Base-by-base conservation (phyloP, 2,329 filamentous ascomycete genomes). In the Sclerotinia minor region DNA sequence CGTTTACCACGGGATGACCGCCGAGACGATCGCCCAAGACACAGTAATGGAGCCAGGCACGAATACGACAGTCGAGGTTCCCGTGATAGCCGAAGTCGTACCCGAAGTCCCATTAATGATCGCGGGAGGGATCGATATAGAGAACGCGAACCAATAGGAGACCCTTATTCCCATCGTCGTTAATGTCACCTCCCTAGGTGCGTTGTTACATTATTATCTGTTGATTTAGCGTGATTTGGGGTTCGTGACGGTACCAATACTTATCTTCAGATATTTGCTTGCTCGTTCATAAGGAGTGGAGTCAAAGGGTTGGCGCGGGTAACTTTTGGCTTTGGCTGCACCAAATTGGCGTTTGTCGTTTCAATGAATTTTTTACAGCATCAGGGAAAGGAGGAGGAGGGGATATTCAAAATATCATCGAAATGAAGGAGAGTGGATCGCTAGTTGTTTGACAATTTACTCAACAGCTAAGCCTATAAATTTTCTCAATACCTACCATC, bases 101-200 rank as follows among this genome's bases (percentile, higher is more conserved):
- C 82, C 73, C 79, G 81, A 44, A 83, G 81, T 45, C 82, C 79
- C 32, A 70, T 75, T 35, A 68, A 79, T 67, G 73, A 76, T 11
- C 77, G 79, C 3, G 78, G 78, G 15, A 71, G 77, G 44, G 81
- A 83, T 24, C 76, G 81, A 55, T 77, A 79, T 29, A 75, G 81
- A 44, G 83, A 85, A 17, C 67, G 75, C 29, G 75, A 76, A 26
- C 70, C 73, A 8, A 45, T 74, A 26, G 58, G 58, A 19, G 73
- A 76, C 38, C 70, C 72, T 55, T 64, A 64, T 47, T 24, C 32
- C 9, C 64, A 66, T 45, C 64, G 64, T 61, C 64, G 64, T 52
- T 67, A 26, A 61, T 50, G 13, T 26, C 15, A 21, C 29, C 8
- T 50, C 17, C 13, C 21, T 50, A 15, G 49, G n/a, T 44, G 13